Evolutionary conservation across 345 rosid genomes (phyloP).

Genomic region (Anacardium occidentale): DNA sequence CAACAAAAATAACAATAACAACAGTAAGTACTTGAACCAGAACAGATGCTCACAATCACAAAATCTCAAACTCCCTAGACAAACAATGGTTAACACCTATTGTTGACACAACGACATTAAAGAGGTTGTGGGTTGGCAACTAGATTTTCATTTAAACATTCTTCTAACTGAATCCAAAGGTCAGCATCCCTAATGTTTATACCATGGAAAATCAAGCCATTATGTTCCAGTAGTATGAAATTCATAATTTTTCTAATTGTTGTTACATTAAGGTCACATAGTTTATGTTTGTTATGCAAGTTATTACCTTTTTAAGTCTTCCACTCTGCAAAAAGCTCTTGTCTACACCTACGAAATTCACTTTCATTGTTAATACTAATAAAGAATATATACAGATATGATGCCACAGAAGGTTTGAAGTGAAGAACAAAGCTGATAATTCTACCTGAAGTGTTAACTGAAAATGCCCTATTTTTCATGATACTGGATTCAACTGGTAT

Average conservation of each 20-base stretch:
- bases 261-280: not conserved
- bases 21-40: not conserved
- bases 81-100: not conserved
- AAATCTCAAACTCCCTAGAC: not conserved
- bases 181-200: not conserved
- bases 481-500: constrained; percentile 31
- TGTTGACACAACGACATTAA: not conserved
- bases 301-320: constrained; percentile 40
- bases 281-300: constrained; percentile 6
- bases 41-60: not conserved
- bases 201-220: not conserved
- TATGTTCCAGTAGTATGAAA: not conserved
- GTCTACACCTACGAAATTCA: constrained; percentile 30
- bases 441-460: constrained; percentile 36
- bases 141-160: constrained; percentile 1
- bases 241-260: constrained; percentile 10
- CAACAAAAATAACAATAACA: not conserved
- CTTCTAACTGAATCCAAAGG: not conserved
- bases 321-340: constrained; percentile 28
- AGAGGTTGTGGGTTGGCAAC: not conserved
- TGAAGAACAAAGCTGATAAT: not conserved
- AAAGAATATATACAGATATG: not conserved
- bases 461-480: constrained; percentile 26
- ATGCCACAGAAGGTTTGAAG: not conserved
- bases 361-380: not conserved